Evolutionary conservation across 2,329 filamentous ascomycete species (phyloP), one percentile per base, ranked within the genome.

Genomic region (Paracoccidioides brasiliensis): DNA sequence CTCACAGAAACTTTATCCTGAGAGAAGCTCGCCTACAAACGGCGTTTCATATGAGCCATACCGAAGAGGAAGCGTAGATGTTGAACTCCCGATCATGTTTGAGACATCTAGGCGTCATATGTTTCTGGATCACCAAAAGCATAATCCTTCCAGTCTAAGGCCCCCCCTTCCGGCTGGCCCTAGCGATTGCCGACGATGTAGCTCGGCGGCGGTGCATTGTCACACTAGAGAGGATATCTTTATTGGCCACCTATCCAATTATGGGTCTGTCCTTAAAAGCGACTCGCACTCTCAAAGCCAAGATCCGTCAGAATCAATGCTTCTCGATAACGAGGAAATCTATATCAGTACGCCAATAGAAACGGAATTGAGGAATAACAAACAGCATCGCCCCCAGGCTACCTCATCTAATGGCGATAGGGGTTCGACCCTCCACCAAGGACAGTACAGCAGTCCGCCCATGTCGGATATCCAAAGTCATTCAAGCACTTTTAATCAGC

Each of bases 301-400:
- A 42, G 49, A 54, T 8, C 67, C 66, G 4, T 67, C 66, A 2
- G 67, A 69, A 50, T 62, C 68, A 10, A 72, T 71, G 67, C 63
- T 69, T 33, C 59, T 70, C 33, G 65, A 67, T 50, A 51, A 57
- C 12, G 65, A 67, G 28, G 59, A 58, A 28, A 33, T 42, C 12
- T 5, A 41, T 42, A 2, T 4, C 7, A 0, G 22, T n/a, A 2
- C n/a, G 10, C 38, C 50, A 15, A 5, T n/a, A 10, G 35, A 32
- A 14, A 42, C 14, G 9, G 38, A 37, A n/a, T 38, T 14, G 50
- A 52, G 9, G 9, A n/a, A 51, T 30, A 28, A n/a, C 35, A 12
- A 38, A 30, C 9, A 8, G 3, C 7, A 38, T 40, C n/a, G 35
- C 15, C 35, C 33, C 33, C 35, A 9, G 6, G 15, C 12, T 40